Evolutionary conservation across 2,329 filamentous ascomycete genomes (phyloP).

Genomic region (Samsoniella hepiali): DNA sequence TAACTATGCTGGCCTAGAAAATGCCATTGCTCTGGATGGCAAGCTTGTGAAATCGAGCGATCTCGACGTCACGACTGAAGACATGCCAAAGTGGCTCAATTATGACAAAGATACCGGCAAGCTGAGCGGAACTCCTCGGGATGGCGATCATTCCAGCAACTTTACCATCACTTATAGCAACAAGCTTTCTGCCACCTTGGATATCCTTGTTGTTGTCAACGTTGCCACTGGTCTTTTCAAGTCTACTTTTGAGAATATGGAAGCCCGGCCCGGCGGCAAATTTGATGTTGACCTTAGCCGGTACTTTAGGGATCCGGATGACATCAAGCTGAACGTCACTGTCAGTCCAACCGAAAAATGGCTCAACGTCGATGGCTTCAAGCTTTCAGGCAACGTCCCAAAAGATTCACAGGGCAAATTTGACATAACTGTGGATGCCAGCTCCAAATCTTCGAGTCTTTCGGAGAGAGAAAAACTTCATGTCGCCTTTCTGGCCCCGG

Average conservation of each 20-base stretch:
- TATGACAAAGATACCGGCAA: conserved; percentile 61
- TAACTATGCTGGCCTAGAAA: conserved; percentile 49
- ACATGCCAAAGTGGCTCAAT: conserved; percentile 65
- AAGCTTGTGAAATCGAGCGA: conserved; percentile 45
- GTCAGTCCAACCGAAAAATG: conserved; percentile 39
- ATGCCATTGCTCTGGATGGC: conserved; percentile 57
- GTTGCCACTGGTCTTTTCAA: conserved; percentile 40
- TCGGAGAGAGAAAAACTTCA: conserved; percentile 38
- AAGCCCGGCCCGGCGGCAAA: conserved; percentile 38
- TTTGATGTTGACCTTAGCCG: conserved; percentile 43
- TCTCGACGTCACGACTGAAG: conserved; percentile 49
- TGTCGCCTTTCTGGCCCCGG: conserved; percentile 33
- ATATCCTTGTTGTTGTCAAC: conserved; percentile 46
- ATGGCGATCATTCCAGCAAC: conserved; percentile 56
- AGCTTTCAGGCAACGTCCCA: conserved; percentile 42
- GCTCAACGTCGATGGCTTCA: conserved; percentile 40
- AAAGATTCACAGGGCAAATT: conserved; percentile 32
- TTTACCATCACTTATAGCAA: conserved; percentile 62
- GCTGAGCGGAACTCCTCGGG: conserved; percentile 62
- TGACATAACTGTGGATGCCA: conserved; percentile 31
- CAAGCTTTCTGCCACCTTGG: conserved; percentile 55
- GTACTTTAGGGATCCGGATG: conserved; percentile 40
- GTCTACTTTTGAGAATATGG: conserved; percentile 38
- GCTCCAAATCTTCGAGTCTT: conserved; percentile 32
- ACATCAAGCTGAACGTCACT: conserved; percentile 37